Evolutionary conservation across 176 grass and related monocot species (phyloP).

Genomic region (Cenchrus americanus): DNA sequence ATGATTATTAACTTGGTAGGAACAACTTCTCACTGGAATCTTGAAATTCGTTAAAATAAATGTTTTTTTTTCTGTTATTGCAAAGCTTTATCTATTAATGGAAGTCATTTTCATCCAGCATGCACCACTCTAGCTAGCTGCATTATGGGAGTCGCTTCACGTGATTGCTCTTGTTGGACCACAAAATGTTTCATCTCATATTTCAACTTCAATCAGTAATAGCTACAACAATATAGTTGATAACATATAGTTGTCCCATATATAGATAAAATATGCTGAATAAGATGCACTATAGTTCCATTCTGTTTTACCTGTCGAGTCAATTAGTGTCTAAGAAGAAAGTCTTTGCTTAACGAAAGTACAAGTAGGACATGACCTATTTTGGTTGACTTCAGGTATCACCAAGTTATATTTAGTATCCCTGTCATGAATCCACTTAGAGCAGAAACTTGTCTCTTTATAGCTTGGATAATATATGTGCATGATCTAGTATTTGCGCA

Average conservation of each 20-base stretch:
- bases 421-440: background rate
- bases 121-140: background rate
- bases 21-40: constrained; percentile 13
- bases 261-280: background rate
- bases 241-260: constrained; percentile 7
- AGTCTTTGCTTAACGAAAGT: constrained; percentile 4
- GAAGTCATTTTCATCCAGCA: constrained; percentile 33
- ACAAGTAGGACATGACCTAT: background rate
- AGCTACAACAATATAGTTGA: background rate
- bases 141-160: background rate
- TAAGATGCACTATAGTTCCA: background rate
- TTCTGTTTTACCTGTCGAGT: background rate
- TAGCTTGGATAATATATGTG: constrained; percentile 21
- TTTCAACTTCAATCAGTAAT: constrained; percentile 39
- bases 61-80: background rate
- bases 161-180: constrained; percentile 11
- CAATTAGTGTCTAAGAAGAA: background rate
- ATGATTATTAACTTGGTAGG: constrained; percentile 23
- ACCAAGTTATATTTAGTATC: constrained; percentile 25
- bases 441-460: constrained; percentile 12
- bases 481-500: constrained; percentile 17
- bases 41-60: constrained; percentile 22
- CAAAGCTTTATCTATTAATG: background rate
- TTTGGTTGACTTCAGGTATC: constrained; percentile 14
- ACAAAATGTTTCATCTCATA: background rate